Percentiles rank a stretch among this genome's conserved stretches.
Conservation (phyloP, 805 yeast genomes). For the Teunomyces gatunensis region DNA sequence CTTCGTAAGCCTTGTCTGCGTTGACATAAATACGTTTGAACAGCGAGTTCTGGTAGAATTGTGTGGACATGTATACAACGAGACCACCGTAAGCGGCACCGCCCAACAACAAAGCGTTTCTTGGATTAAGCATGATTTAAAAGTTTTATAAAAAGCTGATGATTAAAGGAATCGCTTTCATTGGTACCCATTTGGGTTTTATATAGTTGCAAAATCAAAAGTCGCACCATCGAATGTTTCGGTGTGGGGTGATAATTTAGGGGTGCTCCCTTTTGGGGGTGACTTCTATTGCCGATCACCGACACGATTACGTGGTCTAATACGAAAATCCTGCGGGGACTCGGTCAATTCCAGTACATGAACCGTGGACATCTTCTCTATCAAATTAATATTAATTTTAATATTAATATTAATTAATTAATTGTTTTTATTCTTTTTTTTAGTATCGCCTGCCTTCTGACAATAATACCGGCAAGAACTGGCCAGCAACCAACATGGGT, state of each 20-base stretch:
- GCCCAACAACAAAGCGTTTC: constrained; percentile 30
- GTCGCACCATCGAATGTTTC: constrained; percentile 1
- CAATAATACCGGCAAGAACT: constrained; percentile 64
- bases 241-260: constrained; percentile 1
- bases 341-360: too few relatives aligned
- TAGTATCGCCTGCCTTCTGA: constrained; percentile 33
- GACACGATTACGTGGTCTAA: too few relatives aligned
- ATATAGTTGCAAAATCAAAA: constrained; percentile 2
- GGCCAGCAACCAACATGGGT: constrained; percentile 82
- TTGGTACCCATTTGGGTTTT: background rate
- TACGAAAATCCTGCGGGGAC: background rate
- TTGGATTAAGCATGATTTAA: constrained; percentile 7
- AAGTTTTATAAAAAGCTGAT: background rate
- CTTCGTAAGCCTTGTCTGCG: constrained; percentile 27
- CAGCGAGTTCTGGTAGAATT: constrained; percentile 29
- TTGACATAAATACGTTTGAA: constrained; percentile 29
- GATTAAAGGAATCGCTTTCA: too few relatives aligned
- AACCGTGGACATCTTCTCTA: too few relatives aligned
- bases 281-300: too few relatives aligned
- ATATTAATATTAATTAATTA: too few relatives aligned
- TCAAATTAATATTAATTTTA: too few relatives aligned
- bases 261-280: background rate
- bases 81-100: constrained; percentile 32
- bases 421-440: background rate
- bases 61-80: constrained; percentile 30